Conservation (phyloP, 805 yeast genomes). For the Lipomyces chichibuensis region DNA sequence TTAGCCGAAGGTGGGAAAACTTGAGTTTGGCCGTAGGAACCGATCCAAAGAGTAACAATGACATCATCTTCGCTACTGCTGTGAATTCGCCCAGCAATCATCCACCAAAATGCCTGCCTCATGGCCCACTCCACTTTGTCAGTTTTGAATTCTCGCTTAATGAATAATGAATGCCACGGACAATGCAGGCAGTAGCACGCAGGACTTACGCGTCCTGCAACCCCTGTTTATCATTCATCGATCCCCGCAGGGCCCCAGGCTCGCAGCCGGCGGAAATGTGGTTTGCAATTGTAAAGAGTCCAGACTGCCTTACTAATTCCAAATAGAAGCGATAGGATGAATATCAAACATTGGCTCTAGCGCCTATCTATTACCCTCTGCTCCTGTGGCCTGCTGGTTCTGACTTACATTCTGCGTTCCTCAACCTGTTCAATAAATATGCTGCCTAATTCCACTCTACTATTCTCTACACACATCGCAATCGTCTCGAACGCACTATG, state of each 20-base stretch:
- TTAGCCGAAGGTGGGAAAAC: neutral
- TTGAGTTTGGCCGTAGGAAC: neutral
- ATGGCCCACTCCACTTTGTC: too few relatives aligned
- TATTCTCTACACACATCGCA: neutral
- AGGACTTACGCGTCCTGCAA: constrained; percentile 1
- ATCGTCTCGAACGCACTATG: neutral
- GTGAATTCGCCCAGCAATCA: neutral
- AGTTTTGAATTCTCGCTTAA: neutral
- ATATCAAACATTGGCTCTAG: neutral
- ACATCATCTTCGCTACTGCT: neutral
- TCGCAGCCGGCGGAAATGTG: neutral
- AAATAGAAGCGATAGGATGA: neutral
- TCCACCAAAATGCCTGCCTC: neutral
- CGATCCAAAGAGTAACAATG: neutral
- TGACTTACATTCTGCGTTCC: neutral
- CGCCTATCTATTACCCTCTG: neutral
- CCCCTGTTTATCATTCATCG: neutral
- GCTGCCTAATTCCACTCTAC: neutral
- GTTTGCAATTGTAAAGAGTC: neutral
- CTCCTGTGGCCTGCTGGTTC: neutral
- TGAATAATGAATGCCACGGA: neutral
- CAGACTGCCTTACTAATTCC: too few relatives aligned
- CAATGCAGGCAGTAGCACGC: neutral
- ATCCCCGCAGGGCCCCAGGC: neutral
- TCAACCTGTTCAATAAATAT: neutral